Conservation (phyloP, 805 yeast species). For the Sungouiozyma ichnusensis region DNA sequence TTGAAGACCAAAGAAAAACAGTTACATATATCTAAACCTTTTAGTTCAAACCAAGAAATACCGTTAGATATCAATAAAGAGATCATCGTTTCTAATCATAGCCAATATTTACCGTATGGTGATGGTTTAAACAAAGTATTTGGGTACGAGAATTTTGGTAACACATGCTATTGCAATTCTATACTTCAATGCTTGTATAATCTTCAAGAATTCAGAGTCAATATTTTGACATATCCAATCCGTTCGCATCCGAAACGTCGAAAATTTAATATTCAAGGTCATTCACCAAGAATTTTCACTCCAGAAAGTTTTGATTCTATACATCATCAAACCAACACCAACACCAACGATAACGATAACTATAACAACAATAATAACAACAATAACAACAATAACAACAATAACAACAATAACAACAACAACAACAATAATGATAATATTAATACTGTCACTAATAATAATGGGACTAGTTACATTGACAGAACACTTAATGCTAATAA, state of each 20-base stretch:
- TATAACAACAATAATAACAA: background rate
- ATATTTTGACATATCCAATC: constrained; percentile 40
- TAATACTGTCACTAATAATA: constrained; percentile 1
- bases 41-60: background rate
- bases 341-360: background rate
- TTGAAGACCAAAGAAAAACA: background rate
- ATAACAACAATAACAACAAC: constrained; percentile 1
- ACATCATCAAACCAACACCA: background rate
- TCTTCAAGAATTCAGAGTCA: constrained; percentile 55
- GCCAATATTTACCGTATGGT: constrained; percentile 6
- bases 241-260: constrained; percentile 27
- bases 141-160: constrained; percentile 80
- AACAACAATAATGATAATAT: constrained; percentile 9
- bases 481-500: background rate
- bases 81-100: background rate
- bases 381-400: constrained; percentile 3
- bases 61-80: background rate
- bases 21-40: background rate
- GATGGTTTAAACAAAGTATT: constrained; percentile 61
- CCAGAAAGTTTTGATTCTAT: constrained; percentile 19
- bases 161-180: constrained; percentile 92
- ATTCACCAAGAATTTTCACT: constrained; percentile 26
- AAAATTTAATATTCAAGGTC: constrained; percentile 33
- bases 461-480: background rate
- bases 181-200: constrained; percentile 81